Conservation (phyloP, 2,329 filamentous ascomycete species). For the Pyricularia grisea region DNA sequence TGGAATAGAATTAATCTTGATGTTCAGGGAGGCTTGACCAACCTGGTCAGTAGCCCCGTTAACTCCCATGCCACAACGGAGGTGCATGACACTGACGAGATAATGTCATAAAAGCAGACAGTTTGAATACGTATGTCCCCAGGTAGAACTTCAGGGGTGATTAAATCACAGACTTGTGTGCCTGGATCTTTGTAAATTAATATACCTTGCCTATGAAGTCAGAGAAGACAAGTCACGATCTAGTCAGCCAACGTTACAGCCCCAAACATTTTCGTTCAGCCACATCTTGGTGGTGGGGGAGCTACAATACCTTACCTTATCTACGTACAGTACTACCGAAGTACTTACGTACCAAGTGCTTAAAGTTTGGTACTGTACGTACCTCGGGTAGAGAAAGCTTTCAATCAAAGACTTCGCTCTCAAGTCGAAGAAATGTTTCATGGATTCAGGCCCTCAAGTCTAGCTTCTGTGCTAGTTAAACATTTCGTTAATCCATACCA, state of each 20-base stretch:
- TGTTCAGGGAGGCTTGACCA: not conserved
- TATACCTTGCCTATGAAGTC: not conserved
- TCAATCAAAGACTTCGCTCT: no score
- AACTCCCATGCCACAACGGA: not conserved
- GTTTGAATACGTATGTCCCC: not conserved
- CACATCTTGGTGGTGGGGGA: not conserved
- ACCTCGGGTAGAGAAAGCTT: no score
- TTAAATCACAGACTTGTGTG: not conserved
- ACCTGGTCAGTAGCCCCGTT: not conserved
- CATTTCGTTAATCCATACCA: no score
- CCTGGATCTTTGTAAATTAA: not conserved
- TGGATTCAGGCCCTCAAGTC: not conserved
- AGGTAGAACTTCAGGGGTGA: not conserved
- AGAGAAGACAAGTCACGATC: not conserved
- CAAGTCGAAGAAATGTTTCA: not conserved
- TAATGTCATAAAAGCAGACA: not conserved
- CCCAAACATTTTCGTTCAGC: not conserved
- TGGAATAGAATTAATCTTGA: not conserved
- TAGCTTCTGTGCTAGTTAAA: not conserved
- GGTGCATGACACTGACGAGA: not conserved
- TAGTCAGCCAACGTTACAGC: not conserved
- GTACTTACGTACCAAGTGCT: no score
- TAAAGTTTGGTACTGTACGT: no score
- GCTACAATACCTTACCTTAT: no score
- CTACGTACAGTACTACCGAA: no score